Evolutionary conservation across 148 eudicot species (phyloP), one percentile per base, ranked within the genome.

Genomic region (Silene latifolia): DNA sequence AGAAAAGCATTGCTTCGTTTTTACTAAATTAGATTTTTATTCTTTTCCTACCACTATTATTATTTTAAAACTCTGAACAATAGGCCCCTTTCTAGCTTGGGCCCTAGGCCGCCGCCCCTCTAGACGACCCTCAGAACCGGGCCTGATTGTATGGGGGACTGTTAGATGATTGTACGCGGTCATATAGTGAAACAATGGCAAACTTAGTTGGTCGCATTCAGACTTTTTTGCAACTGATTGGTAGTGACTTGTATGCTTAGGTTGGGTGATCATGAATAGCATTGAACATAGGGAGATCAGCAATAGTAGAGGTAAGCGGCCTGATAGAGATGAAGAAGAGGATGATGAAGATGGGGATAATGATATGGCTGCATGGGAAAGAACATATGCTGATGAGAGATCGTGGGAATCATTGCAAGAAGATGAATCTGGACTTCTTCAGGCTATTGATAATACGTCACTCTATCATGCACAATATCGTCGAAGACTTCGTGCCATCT

Each of bases 371-470:
- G 98, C 97, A 0, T 95, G 96, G 96, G 97, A 95, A 85, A 89
- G 90, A 74, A 85, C 88, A 23, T 95, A 95, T 59, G 87, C 88
- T 15, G 97, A 92, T 66, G 98, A 92, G 76, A 80, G 97, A 72
- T 92, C 97, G 0, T 95, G 97, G 97, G 97, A 95, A 76, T 80
- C 92, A 46, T 75, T 95, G 80, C 93, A 92, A 77, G 97, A 92
- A 81, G 98, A 95, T 76, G 98, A 95, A 72, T 88, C 92, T 47
- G 98, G 98, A 0, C 88, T 87, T 75, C 90, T 95, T 76, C 88
- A 91, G 7, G 91, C 96, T 0, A 83, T 92, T 61, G 97, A 95
- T 78, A 86, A 88, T 77, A 87, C 86, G 66, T 77, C 84, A 9
- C 87, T 92, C 19, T 80, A 88, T 75, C 96, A 95, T 77, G 84